Percentiles rank a stretch among this genome's conserved stretches.
These are phyloP conservation scores for Baffinella frigidus DNA, from an alignment of 208 protist genomes.

Conservation along the genomic window DNA sequence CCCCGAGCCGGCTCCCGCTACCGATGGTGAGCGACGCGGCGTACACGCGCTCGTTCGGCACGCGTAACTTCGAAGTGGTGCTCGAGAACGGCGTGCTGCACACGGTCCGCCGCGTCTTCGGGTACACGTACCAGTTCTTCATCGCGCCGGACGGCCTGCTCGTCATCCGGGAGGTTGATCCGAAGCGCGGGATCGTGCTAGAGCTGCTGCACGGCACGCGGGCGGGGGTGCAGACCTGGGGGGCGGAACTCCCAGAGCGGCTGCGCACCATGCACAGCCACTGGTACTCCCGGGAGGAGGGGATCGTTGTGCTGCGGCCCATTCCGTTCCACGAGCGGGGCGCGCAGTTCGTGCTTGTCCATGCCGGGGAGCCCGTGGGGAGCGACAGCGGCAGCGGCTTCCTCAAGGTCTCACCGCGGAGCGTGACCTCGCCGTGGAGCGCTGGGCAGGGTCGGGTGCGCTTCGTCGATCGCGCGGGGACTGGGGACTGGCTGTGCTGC, in stretches of 20 bases:
- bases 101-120: neutral
- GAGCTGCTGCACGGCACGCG: constrained; percentile 10
- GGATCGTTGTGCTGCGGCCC: neutral
- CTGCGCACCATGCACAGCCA: constrained; percentile 28
- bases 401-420: too few relatives aligned
- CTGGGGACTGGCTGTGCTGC: too few relatives aligned
- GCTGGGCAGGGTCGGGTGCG: too few relatives aligned
- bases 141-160: neutral
- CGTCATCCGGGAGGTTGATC: neutral
- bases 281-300: neutral
- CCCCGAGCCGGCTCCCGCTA: neutral
- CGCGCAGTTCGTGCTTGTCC: neutral
- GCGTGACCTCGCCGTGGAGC: too few relatives aligned
- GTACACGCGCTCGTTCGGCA: constrained; percentile 15
- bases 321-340: neutral
- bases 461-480: neutral
- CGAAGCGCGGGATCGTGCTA: neutral
- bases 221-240: neutral
- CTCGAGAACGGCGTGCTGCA: neutral
- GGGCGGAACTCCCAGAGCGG: neutral
- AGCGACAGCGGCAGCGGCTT: too few relatives aligned
- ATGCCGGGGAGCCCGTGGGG: neutral
- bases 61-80: constrained; percentile 17
- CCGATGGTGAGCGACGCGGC: neutral
- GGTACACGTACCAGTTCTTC: constrained; percentile 7